phyloP scores from a whole-genome alignment of 495 filamentous ascomycete species.

The Cercophora scortea region DNA sequence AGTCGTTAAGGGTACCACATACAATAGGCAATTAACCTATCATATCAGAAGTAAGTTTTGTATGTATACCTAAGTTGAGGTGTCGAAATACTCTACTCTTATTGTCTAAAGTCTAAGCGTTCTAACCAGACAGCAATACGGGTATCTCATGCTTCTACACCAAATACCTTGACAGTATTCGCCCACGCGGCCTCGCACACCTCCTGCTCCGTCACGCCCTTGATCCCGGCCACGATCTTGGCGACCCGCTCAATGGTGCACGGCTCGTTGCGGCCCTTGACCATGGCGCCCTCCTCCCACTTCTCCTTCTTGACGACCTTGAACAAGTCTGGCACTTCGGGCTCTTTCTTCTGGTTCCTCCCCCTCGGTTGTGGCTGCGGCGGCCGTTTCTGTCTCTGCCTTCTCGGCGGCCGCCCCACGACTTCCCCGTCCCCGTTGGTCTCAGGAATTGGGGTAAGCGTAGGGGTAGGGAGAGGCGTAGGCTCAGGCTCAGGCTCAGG shows the following conservation, averaged over 20 bases:
- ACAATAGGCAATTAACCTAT: neutral
- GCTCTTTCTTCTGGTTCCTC: slow-evolving; percentile 36
- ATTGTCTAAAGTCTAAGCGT: neutral
- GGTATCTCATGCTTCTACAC: slow-evolving; percentile 27
- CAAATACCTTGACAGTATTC: slow-evolving; percentile 77
- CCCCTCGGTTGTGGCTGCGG: neutral
- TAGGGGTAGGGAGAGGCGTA: neutral
- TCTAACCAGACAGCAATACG: neutral
- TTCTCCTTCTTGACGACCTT: slow-evolving; percentile 83
- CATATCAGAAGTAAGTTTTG: too few relatives aligned
- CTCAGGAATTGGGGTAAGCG: too few relatives aligned
- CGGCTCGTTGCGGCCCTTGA: slow-evolving; percentile 91
- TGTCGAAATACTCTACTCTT: neutral
- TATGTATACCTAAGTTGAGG: neutral
- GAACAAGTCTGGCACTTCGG: slow-evolving; percentile 39
- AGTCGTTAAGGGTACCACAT: neutral
- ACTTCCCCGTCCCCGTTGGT: neutral
- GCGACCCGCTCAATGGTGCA: slow-evolving; percentile 78
- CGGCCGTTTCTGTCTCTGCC: slow-evolving; percentile 3
- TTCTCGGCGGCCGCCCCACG: neutral
- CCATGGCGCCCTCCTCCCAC: slow-evolving; percentile 69
- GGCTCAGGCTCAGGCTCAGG: neutral
- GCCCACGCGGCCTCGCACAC: slow-evolving; percentile 81
- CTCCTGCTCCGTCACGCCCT: slow-evolving; percentile 69
- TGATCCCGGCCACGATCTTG: slow-evolving; percentile 74